These are phyloP conservation scores for Austroboletus eburneus DNA, from an alignment of 768 basidiomycete species.

Conservation along the genomic window DNA sequence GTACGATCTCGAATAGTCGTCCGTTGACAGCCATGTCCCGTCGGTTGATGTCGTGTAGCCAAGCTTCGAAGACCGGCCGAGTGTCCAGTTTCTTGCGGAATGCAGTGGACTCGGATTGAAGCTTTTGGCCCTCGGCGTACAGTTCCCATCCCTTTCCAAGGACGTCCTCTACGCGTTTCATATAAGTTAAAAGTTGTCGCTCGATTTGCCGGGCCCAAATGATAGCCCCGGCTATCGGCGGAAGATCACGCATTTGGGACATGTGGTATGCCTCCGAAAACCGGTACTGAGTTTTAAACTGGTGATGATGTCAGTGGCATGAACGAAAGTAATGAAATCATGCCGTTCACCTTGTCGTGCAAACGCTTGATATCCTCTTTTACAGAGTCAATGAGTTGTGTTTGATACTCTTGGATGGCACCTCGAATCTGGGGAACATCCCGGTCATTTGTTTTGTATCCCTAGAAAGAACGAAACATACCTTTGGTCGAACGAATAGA, in stretches of 20 bases:
- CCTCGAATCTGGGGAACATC: constrained; percentile 77
- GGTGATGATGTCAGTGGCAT: constrained; percentile 1
- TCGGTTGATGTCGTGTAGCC: constrained; percentile 92
- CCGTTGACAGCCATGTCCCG: constrained; percentile 91
- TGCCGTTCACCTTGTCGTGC: constrained; percentile 72
- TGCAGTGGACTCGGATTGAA: constrained; percentile 84
- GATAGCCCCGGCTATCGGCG: constrained; percentile 96
- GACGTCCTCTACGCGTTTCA: constrained; percentile 99
- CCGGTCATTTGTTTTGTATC: background rate
- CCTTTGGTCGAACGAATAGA: constrained; percentile 93
- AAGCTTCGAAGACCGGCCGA: constrained; percentile 89
- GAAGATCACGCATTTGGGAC: constrained; percentile 97
- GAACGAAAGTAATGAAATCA: background rate
- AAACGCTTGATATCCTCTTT: constrained; percentile 96
- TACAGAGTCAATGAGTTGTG: constrained; percentile 96
- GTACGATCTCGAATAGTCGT: constrained; percentile 87
- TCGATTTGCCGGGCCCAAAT: constrained; percentile 99
- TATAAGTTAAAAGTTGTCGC: constrained; percentile 90
- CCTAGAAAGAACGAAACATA: constrained; percentile 27
- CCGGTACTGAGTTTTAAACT: constrained; percentile 97
- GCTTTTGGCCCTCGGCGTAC: constrained; percentile 98
- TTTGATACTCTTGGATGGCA: constrained; percentile 99
- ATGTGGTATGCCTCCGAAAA: constrained; percentile 96
- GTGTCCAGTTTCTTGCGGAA: constrained; percentile 98
- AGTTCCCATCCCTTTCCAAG: constrained; percentile 98